These are phyloP conservation scores for Colletotrichum trifolii DNA, from an alignment of 2,329 filamentous ascomycete genomes.

Conservation along the genomic window DNA sequence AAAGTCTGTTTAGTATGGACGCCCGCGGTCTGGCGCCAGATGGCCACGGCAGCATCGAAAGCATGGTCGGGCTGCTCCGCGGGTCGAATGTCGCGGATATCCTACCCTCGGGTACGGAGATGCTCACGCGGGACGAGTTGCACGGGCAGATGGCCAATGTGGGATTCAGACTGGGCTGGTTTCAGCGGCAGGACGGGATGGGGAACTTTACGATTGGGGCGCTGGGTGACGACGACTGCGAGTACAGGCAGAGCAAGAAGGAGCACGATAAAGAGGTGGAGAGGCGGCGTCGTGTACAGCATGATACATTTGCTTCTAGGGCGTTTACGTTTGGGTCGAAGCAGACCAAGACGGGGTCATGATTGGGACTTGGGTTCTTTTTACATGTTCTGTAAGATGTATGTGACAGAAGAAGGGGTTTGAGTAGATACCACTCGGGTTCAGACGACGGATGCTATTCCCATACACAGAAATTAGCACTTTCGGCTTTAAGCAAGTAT, in stretches of 20 bases:
- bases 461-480: too few species aligned
- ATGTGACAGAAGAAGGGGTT: too few species aligned
- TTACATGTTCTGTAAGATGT: too few species aligned
- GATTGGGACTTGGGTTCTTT: too few species aligned
- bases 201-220: constrained; percentile 13
- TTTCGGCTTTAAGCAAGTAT: too few species aligned
- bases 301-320: constrained; percentile 14
- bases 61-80: background rate
- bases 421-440: too few species aligned
- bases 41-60: constrained; percentile 5
- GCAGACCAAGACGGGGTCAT: background rate
- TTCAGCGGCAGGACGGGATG: background rate
- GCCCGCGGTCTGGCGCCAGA: constrained; percentile 15
- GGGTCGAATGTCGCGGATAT: constrained; percentile 6
- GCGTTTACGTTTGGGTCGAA: background rate
- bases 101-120: constrained; percentile 4
- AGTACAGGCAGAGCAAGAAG: constrained; percentile 4
- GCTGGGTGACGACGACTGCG: constrained; percentile 1
- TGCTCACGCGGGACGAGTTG: constrained; percentile 10
- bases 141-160: constrained; percentile 4
- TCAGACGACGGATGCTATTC: too few species aligned
- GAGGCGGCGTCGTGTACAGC: constrained; percentile 12
- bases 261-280: background rate
- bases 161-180: constrained; percentile 20
- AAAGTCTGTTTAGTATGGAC: constrained; percentile 12